Evolutionary conservation across 1,284 basidiomycete species (phyloP), one percentile per base, ranked within the genome.

Genomic region (Thelephora terrestris): DNA sequence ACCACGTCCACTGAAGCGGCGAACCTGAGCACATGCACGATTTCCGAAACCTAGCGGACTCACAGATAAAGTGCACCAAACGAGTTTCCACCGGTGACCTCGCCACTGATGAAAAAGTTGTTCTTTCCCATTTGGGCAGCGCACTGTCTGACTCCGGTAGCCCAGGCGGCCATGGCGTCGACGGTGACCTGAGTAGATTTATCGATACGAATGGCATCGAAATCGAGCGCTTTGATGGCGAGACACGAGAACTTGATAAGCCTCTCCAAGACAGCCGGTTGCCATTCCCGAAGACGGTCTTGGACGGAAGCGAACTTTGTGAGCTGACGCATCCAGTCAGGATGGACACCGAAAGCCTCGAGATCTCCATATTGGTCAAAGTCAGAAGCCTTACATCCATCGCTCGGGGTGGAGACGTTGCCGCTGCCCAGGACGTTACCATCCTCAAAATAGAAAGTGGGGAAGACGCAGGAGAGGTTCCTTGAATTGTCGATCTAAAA

Each of bases 301-400:
- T 95, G 91, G 4, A 94, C 91, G 36, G 91, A 64, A 95, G n/a
- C 90, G 65, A 94, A 94, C 65, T 95, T 95, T 57, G 89, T 79
- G 24, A 95, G 70, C 64, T 95, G 88, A 76, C 91, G 91, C 61
- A 93, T 77, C 87, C 86, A 92, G 64, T 90, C 85, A 17, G 85
- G 84, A 60, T 88, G 90, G 35, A 94, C 90, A 83, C 91, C 91
- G 63, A 95, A 95, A 52, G 91, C 91, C 64, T 94, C 91, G 76
- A 91, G 88, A 67, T 95, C 91, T 53, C 91, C 91, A 57, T 87
- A 95, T 53, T 93, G 90, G 65, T 95, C 91, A 58, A 94, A 93
- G 53, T 92, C 88, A 24, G 85, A 90, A 25, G 69, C 66, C 55
- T 81, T 71, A 63, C 91, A 95, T 23, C 91, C 90, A 36, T 75